These are phyloP conservation scores for Lolium multiflorum DNA, from an alignment of 176 grass and related monocot genomes.

Conservation along the genomic window DNA sequence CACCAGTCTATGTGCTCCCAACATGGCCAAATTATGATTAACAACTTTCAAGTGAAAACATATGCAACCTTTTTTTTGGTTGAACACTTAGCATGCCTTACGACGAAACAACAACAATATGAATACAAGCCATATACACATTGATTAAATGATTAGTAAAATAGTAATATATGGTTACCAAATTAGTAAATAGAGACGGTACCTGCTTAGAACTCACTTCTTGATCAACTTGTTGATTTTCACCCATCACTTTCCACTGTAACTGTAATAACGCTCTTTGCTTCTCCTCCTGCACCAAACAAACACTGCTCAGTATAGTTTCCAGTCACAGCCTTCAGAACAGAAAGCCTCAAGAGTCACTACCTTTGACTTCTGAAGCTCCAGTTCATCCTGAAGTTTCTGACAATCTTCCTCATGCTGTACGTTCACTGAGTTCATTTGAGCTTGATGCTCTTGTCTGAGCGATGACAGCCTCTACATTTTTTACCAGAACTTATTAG, in stretches of 20 bases:
- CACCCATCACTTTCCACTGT: constrained; percentile 98
- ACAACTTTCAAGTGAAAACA: constrained; percentile 27
- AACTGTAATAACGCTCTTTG: constrained; percentile 88
- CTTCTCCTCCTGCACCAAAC: constrained; percentile 85
- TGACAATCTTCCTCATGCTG: constrained; percentile 80
- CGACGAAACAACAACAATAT: neutral
- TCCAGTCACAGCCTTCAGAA: constrained; percentile 38
- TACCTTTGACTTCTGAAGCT: constrained; percentile 96
- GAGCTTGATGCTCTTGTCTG: constrained; percentile 84
- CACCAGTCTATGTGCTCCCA: constrained; percentile 17
- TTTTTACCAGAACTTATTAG: constrained; percentile 40
- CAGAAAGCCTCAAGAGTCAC: neutral
- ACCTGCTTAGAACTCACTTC: constrained; percentile 98
- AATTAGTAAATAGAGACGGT: neutral
- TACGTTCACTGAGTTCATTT: constrained; percentile 75
- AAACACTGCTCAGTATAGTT: constrained; percentile 36
- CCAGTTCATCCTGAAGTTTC: constrained; percentile 87
- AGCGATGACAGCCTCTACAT: constrained; percentile 71
- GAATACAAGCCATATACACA: constrained; percentile 22
- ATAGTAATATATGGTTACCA: constrained; percentile 17
- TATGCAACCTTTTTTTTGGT: constrained; percentile 5
- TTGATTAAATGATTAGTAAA: constrained; percentile 32
- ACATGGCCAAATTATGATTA: constrained; percentile 27
- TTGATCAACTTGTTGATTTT: constrained; percentile 94
- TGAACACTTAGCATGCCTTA: constrained; percentile 33